phyloP scores from a whole-genome alignment of 2,329 filamentous ascomycete species.

The Claviceps paspali region DNA sequence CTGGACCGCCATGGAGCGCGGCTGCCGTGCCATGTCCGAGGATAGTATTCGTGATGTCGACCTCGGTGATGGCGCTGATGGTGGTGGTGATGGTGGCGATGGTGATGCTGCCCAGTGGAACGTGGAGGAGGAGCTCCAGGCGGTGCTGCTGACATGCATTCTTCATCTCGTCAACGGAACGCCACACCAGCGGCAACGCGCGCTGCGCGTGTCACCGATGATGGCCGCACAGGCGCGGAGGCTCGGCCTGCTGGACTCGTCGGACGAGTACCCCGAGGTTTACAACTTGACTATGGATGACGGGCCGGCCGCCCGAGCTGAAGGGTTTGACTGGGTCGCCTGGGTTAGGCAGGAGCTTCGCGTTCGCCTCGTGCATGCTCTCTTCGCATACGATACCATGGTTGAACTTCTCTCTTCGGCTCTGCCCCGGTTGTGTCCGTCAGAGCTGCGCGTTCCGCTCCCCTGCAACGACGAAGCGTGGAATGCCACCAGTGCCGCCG shows the following conservation, averaged over 20 bases:
- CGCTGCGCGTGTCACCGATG: constrained; percentile 41
- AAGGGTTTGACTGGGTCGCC: constrained; percentile 34
- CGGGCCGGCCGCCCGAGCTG: constrained; percentile 20
- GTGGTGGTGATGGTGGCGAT: constrained; percentile 8
- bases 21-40: constrained; percentile 30
- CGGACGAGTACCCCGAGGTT: constrained; percentile 33
- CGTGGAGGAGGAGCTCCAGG: constrained; percentile 56
- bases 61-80: too few species aligned
- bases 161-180: constrained; percentile 58
- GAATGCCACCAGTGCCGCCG: constrained; percentile 44
- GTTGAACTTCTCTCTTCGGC: constrained; percentile 58
- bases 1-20: constrained; percentile 41
- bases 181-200: constrained; percentile 45
- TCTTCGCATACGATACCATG: constrained; percentile 49
- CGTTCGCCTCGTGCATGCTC: constrained; percentile 46
- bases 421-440: constrained; percentile 44
- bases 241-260: constrained; percentile 39
- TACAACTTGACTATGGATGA: constrained; percentile 41
- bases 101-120: constrained; percentile 21
- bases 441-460: constrained; percentile 52
- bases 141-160: constrained; percentile 44
- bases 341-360: constrained; percentile 62
- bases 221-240: constrained; percentile 42
- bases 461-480: constrained; percentile 60
- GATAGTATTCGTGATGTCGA: constrained; percentile 9